Evolutionary conservation across 108 stramenopile genomes (phyloP).

Genomic region (Bacterosira constricta): DNA sequence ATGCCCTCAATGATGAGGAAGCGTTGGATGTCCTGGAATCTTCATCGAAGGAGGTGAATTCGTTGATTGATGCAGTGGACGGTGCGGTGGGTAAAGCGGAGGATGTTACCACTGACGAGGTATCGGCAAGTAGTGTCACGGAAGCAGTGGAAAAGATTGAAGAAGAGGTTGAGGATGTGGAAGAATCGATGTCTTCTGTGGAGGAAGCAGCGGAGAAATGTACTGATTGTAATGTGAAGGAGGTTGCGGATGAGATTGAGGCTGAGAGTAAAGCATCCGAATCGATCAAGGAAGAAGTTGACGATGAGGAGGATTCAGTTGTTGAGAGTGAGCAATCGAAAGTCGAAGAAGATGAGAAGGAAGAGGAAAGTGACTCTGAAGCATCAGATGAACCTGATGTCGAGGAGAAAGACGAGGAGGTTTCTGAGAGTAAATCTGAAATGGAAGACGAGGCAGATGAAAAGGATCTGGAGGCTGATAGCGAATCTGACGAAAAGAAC

Average conservation of each 20-base stretch:
- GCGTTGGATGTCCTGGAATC: background rate
- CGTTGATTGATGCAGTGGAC: background rate
- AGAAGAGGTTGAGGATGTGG: background rate
- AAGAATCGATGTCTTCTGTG: background rate
- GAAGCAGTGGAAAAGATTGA: background rate
- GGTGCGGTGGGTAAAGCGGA: conserved; percentile 2
- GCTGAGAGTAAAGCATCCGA: no score
- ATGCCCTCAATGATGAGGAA: background rate
- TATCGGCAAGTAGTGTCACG: background rate
- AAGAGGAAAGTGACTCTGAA: background rate
- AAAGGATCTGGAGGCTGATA: background rate
- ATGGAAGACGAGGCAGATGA: no score
- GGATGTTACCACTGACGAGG: background rate
- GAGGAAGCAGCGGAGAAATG: conserved; percentile 9
- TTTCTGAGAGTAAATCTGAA: background rate
- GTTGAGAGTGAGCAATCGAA: no score
- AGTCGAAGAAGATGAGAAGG: no score
- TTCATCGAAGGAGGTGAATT: background rate
- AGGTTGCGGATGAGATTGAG: conserved; percentile 5
- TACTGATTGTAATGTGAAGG: conserved; percentile 9
- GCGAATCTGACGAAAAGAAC: background rate
- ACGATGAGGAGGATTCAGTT: no score
- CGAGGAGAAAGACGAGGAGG: background rate
- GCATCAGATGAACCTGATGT: no score
- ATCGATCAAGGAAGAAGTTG: no score